Evolutionary conservation across 805 yeast species (phyloP), one percentile per base, ranked within the genome.

Genomic region (Candida pseudofarinosa): DNA sequence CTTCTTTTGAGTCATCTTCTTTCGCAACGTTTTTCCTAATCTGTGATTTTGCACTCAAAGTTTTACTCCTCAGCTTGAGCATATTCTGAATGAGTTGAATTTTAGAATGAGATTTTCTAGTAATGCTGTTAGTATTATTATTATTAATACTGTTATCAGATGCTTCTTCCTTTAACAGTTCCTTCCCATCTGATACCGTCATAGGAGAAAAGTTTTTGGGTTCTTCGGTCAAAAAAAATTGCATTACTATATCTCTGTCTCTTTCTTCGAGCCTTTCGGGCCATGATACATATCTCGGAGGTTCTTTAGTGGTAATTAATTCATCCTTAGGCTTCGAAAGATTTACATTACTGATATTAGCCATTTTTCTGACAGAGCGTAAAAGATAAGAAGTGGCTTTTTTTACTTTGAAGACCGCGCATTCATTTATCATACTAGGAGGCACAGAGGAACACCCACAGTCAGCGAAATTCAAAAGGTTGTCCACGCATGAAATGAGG

Each of bases 401-500:
- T 54, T 80, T 81, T 3, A 83, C 75, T 52, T 80, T 82, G 43
- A 73, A 67, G 8, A 85, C 63, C 17, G 74, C 65, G 62, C 91
- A 85, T 15, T 76, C 80, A 23, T 59, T 51, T 38, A 50, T 47
- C 34, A 48, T 43, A n/a, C 60, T 59, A 32, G 63, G 64, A 3
- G 78, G 63, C 5, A 63, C 47, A 4, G 50, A 42, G 1, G 71
- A 68, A 44, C 87, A 76, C 1, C 77, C 80, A 63, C 95, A 85
- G 42, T 82, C 88, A 15, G 77, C 76, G 42, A 79, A 73, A 44
- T 80, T 75, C 37, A 83, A 61, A 8, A 86, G 66, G 3, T 80
- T 76, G 49, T 83, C 88, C 18, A 84, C 69, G 4, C 85, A 78
- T 19, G 80, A 72, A 1, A 85, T 76, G 37, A 85, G 55, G 14